phyloP scores from a whole-genome alignment of 2,329 filamentous ascomycete genomes.

The Fusarium agapanthi region DNA sequence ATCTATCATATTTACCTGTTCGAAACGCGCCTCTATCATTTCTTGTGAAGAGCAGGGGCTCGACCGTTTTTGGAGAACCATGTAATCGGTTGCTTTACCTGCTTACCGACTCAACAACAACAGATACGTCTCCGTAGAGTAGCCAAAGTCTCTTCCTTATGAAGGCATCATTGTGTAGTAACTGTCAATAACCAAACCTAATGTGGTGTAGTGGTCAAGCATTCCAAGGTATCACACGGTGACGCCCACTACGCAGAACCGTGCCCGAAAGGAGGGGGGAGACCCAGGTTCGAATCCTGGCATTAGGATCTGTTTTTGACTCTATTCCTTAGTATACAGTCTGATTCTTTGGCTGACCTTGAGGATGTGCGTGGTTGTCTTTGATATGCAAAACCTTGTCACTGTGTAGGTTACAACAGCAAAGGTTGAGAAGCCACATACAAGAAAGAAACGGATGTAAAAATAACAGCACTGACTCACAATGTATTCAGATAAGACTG shows the following conservation, averaged over 20 bases:
- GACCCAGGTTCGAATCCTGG: background rate
- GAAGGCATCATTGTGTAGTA: background rate
- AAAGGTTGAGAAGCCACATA: background rate
- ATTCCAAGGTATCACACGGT: background rate
- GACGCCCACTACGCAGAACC: background rate
- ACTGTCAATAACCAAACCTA: background rate
- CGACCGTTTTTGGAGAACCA: background rate
- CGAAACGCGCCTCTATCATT: background rate
- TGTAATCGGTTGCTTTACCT: background rate
- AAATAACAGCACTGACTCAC: background rate
- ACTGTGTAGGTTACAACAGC: background rate
- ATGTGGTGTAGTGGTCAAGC: background rate
- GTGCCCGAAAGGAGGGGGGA: background rate
- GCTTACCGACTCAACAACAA: background rate
- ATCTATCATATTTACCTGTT: background rate
- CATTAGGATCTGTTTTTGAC: background rate
- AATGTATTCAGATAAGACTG: too few species aligned
- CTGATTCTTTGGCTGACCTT: background rate
- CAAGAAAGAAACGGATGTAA: fast-evolving
- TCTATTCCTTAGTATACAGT: background rate
- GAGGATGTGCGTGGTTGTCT: background rate
- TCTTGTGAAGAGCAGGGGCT: background rate
- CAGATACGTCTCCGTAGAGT: background rate
- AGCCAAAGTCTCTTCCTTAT: background rate
- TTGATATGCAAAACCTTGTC: background rate